Evolutionary conservation across 345 rosid species (phyloP).

Genomic region (Ceriops decandra): DNA sequence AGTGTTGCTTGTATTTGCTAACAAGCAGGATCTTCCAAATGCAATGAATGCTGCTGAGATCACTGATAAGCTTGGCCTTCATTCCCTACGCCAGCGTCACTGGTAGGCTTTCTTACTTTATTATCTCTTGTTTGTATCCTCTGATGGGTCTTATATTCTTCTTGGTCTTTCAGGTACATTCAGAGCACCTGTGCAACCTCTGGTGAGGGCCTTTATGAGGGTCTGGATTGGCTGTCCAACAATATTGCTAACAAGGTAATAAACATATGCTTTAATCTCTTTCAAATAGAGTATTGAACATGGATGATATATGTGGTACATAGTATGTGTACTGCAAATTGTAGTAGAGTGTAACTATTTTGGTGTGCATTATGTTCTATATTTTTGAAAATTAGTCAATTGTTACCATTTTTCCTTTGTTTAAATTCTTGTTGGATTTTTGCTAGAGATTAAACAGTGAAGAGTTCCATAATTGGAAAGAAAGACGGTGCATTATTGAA

Average conservation of each 20-base stretch:
- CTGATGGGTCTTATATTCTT: background rate
- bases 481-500: background rate
- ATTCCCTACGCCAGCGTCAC: slow-evolving; percentile 5
- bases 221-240: slow-evolving; percentile 1
- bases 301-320: too few species aligned
- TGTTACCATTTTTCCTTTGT: background rate
- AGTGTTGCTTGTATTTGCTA: slow-evolving; percentile 7
- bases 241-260: slow-evolving; percentile 5
- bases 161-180: background rate
- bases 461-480: too few species aligned
- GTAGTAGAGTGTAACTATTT: too few species aligned
- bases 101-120: background rate
- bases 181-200: slow-evolving; percentile 4
- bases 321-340: too few species aligned
- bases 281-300: too few species aligned
- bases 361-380: too few species aligned
- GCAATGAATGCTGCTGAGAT: slow-evolving; percentile 7
- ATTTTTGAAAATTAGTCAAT: too few species aligned
- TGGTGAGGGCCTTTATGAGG: slow-evolving; percentile 4
- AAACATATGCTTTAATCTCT: background rate
- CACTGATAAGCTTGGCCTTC: slow-evolving; percentile 3
- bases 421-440: too few species aligned
- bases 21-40: slow-evolving; percentile 6
- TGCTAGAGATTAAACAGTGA: too few species aligned
- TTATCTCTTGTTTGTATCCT: background rate